Percentiles rank a stretch among this genome's conserved stretches.
Evolutionary conservation across 805 yeast genomes (phyloP).

Genomic region (Jamesozyma piceae): DNA sequence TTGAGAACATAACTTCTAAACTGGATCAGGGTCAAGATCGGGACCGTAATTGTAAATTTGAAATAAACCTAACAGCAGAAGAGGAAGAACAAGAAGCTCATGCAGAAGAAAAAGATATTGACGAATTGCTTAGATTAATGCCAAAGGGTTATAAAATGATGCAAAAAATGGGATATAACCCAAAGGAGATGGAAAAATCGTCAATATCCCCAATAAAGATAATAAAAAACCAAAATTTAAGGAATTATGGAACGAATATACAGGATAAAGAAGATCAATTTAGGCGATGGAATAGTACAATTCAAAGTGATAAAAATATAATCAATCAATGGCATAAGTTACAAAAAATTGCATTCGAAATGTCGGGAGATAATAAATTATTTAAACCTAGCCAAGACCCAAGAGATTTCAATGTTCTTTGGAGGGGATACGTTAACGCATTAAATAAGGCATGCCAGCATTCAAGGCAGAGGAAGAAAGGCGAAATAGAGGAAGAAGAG

Average conservation of each 20-base stretch:
- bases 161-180: conserved; percentile 1
- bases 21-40: background rate
- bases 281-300: conserved; percentile 2
- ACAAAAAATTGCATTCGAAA: conserved; percentile 36
- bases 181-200: background rate
- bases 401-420: conserved; percentile 32
- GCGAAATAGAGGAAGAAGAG: background rate
- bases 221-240: background rate
- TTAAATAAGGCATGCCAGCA: conserved; percentile 8
- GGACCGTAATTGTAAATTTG: background rate
- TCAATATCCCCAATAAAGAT: background rate
- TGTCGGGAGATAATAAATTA: conserved; percentile 33
- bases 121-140: background rate
- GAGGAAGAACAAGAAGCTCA: background rate
- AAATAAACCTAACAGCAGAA: background rate
- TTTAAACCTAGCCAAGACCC: conserved; percentile 20
- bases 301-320: conserved; percentile 5
- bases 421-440: conserved; percentile 33
- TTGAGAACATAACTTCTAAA: background rate
- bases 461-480: conserved; percentile 8
- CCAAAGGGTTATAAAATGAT: conserved; percentile 2
- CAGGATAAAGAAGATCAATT: conserved; percentile 1
- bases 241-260: background rate
- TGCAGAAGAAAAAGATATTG: background rate
- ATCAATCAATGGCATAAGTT: conserved; percentile 22